Evolutionary conservation across 78 protist genomes (phyloP).

Genomic region (Chrysochromulina parva): DNA sequence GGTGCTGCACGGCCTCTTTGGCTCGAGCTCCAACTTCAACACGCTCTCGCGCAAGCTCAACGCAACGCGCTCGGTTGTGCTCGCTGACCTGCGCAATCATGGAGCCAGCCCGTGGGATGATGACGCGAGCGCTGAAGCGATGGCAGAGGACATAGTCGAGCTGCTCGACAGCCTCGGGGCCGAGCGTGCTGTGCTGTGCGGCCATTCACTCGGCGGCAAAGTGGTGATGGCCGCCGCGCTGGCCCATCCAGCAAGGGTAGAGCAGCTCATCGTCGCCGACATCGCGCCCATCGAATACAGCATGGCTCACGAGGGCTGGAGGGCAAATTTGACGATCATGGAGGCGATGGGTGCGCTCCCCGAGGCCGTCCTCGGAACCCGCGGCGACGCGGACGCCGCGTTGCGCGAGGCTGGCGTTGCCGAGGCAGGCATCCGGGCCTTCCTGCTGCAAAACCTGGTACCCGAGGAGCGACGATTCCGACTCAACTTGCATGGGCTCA

Average conservation of each 20-base stretch:
- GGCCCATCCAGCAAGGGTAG: not conserved
- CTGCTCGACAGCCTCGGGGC: not conserved
- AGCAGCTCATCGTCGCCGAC: not conserved
- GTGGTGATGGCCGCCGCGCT: not conserved
- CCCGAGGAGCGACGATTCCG: not conserved
- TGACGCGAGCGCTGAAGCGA: not conserved
- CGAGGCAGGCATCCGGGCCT: not conserved
- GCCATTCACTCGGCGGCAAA: constrained; percentile 2
- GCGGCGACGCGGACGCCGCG: not conserved
- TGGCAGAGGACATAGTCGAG: not conserved
- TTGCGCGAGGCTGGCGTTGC: not conserved
- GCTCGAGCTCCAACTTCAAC: not conserved
- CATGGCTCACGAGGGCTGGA: not conserved
- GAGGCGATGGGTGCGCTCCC: not conserved
- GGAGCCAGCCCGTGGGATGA: not conserved
- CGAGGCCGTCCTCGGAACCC: not conserved
- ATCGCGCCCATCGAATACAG: not conserved
- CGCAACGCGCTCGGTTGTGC: not conserved
- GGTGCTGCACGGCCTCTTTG: not conserved
- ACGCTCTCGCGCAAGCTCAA: not conserved
- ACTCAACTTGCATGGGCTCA: not conserved
- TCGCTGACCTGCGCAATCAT: not conserved
- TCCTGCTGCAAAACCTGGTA: not conserved
- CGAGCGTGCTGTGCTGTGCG: not conserved
- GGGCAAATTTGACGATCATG: not conserved